Percentiles rank a stretch among this genome's conserved stretches.
Conservation (phyloP, 1,284 basidiomycete species). For the Malassezia vespertilionis region DNA sequence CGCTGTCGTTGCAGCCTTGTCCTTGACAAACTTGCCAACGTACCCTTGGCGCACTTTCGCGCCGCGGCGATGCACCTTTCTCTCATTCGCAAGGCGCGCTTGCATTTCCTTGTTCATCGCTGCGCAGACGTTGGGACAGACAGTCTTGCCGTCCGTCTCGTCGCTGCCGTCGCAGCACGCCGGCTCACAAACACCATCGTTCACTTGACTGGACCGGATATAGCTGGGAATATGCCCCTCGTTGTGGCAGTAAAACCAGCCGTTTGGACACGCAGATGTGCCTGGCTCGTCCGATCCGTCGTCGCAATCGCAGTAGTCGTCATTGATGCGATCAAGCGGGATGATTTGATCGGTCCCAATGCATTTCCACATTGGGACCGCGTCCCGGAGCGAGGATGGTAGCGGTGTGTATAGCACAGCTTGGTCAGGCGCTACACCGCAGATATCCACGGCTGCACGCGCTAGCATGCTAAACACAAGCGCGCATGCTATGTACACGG, state of each 20-base stretch:
- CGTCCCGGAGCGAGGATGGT: neutral
- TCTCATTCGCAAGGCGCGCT: conserved; percentile 59
- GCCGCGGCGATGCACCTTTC: conserved; percentile 55
- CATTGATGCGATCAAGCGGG: conserved; percentile 69
- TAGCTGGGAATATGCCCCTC: conserved; percentile 70
- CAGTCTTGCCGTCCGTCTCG: conserved; percentile 54
- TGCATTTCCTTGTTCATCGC: conserved; percentile 64
- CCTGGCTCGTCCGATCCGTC: conserved; percentile 92
- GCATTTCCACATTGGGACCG: conserved; percentile 25
- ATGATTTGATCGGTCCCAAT: conserved; percentile 37
- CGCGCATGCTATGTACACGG: conserved; percentile 55
- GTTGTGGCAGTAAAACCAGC: conserved; percentile 74
- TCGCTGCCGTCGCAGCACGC: conserved; percentile 98
- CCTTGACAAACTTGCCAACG: conserved; percentile 61
- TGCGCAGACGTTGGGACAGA: conserved; percentile 69
- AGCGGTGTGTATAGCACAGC: conserved; percentile 10
- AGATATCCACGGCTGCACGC: conserved; percentile 1
- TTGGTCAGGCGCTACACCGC: conserved; percentile 9
- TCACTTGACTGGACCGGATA: conserved; percentile 73
- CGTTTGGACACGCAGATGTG: conserved; percentile 69
- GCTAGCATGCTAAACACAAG: neutral
- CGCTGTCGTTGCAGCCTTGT: conserved; percentile 49
- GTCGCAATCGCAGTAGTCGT: conserved; percentile 85
- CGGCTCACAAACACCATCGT: conserved; percentile 84
- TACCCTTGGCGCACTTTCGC: conserved; percentile 81